These are phyloP conservation scores for Aspergillus leporis DNA, from an alignment of 495 filamentous ascomycete species.

Conservation along the genomic window DNA sequence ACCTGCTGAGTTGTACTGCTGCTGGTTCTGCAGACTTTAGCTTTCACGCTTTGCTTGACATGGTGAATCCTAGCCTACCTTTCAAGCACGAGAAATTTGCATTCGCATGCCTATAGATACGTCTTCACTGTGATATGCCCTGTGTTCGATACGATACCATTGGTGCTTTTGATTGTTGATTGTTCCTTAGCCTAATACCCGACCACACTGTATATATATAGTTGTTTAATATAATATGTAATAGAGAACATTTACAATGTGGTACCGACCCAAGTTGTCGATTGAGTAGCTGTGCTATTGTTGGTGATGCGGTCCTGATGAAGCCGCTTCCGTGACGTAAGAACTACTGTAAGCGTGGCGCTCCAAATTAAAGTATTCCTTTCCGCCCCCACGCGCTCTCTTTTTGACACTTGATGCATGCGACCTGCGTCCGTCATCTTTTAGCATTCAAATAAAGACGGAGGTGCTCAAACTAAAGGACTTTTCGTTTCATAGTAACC, in stretches of 20 bases:
- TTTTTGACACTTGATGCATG: background rate
- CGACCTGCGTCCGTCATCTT: background rate
- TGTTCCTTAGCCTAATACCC: slow-evolving; percentile 4
- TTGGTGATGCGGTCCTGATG: no score
- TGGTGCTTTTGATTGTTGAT: background rate
- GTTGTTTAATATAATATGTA: background rate
- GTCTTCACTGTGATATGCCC: slow-evolving; percentile 1
- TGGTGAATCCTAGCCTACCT: background rate
- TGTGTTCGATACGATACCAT: slow-evolving; percentile 3
- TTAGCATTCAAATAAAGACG: background rate
- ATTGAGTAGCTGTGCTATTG: no score
- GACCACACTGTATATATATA: background rate
- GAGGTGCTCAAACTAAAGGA: background rate
- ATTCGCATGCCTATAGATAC: slow-evolving; percentile 16
- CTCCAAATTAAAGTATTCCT: background rate
- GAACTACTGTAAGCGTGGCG: background rate
- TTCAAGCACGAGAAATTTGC: background rate
- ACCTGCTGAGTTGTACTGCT: slow-evolving; percentile 20
- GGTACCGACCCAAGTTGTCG: no score
- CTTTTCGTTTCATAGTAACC: background rate
- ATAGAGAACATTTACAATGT: background rate
- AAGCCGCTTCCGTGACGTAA: slow-evolving; percentile 3
- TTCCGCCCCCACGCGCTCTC: background rate
- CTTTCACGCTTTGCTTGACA: background rate
- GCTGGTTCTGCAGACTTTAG: slow-evolving; percentile 30